These are phyloP conservation scores for Amphicarpaea edgeworthii DNA, from an alignment of 306 rosid genomes.

Conservation along the genomic window DNA sequence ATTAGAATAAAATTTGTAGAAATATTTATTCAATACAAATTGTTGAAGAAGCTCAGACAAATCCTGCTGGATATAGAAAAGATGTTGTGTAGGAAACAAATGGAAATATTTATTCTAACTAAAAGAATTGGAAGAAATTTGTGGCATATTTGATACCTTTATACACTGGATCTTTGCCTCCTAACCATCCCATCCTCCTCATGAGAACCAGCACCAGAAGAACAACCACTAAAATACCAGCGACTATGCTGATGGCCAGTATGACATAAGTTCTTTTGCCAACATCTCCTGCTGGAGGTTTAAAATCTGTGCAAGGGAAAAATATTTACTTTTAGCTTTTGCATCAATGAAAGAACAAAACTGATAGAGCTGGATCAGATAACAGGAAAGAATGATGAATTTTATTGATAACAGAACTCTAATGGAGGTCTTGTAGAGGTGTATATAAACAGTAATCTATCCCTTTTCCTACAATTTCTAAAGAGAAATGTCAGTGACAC, in stretches of 20 bases:
- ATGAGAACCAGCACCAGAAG: constrained; percentile 59
- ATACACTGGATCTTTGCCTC: constrained; percentile 64
- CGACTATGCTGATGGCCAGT: constrained; percentile 43
- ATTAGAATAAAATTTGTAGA: neutral
- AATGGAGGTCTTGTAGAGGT: neutral
- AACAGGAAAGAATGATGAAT: neutral
- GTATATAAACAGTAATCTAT: constrained; percentile 21
- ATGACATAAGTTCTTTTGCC: constrained; percentile 42
- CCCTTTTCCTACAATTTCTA: constrained; percentile 35
- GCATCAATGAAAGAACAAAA: constrained; percentile 43
- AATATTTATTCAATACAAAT: constrained; percentile 7
- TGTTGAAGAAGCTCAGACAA: constrained; percentile 2
- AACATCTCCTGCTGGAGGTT: constrained; percentile 58
- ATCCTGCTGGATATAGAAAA: neutral
- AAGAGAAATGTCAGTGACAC: too few species aligned
- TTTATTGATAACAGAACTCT: neutral
- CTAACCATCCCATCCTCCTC: constrained; percentile 73
- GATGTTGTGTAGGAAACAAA: constrained; percentile 15
- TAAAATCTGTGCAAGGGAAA: constrained; percentile 68
- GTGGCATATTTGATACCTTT: constrained; percentile 63
- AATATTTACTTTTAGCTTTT: constrained; percentile 33
- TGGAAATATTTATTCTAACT: neutral
- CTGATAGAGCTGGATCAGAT: neutral
- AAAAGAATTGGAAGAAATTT: constrained; percentile 15
- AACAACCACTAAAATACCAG: constrained; percentile 55